Evolutionary conservation across 2,329 filamentous ascomycete species (phyloP), one percentile per base, ranked within the genome.

Genomic region (Incumbomyces lentus): DNA sequence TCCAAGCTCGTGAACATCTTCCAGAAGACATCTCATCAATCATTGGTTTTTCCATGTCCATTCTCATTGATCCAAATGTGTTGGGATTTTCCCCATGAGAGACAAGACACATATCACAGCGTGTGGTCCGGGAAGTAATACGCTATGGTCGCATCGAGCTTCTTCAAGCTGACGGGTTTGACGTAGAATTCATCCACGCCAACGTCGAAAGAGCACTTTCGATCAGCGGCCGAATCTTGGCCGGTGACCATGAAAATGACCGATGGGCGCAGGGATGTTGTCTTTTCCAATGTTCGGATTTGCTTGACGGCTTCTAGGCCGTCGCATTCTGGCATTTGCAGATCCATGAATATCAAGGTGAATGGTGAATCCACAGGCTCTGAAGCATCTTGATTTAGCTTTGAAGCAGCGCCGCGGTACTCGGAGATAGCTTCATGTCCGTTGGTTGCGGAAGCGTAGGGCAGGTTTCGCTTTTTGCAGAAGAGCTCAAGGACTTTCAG

Each of bases 401-500:
- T 17, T 14, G 14, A 4, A 6, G n/a, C 13, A 13, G 37, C 37
- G 6, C 11, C 10, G n/a, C 31, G 12, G 22, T 42, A 49, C 11
- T 42, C 18, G 10, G 32, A 30, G 26, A 47, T 31, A 18, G 48
- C 43, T 39, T 47, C 37, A 18, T 49, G 14, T 22, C 48, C 48
- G 29, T 52, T 30, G 2, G 38, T 37, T 31, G 48, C 19, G 22
- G 35, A 18, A 19, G 42, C 11, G 39, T 44, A 49, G 19, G 52
- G 47, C 2, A 58, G 29, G 4, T 43, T 45, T 47, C 56, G 22
- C 35, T 54, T 57, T 10, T 46, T 47, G 49, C 53, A 58, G 41
- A 57, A 58, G 29, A 49, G 52, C 29, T 55, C 49, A 46, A 58
- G 46, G 12, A 58, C 45, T 10, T 46, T 51, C 13, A 57, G 45